Percentiles rank a stretch among this genome's conserved stretches.
Conservation (phyloP, 768 basidiomycete genomes). For the Sistotremastrum suecicum region DNA sequence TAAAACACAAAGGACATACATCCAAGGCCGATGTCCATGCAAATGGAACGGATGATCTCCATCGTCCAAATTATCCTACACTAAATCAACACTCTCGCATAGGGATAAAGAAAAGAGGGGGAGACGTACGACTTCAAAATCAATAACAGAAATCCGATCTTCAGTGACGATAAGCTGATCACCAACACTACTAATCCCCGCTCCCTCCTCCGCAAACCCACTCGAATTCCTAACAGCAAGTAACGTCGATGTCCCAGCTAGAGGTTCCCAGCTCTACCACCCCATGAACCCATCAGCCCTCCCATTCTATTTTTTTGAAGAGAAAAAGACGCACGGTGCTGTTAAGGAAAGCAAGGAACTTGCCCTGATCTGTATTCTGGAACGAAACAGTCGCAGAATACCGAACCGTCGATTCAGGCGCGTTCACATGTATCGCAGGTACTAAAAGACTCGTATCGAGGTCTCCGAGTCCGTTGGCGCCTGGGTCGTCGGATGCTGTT, state of each 20-base stretch:
- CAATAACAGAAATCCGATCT: slow-evolving; percentile 5
- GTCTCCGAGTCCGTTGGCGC: background rate
- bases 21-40: slow-evolving; percentile 8
- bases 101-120: background rate
- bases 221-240: background rate
- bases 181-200: background rate
- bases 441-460: slow-evolving; percentile 1
- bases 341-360: slow-evolving; percentile 19
- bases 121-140: slow-evolving; percentile 5
- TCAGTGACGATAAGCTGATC: slow-evolving; percentile 9
- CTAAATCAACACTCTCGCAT: background rate
- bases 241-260: background rate
- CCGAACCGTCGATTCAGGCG: slow-evolving; percentile 1
- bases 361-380: slow-evolving; percentile 9
- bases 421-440: slow-evolving; percentile 1
- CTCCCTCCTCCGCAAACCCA: background rate
- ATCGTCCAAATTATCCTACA: slow-evolving; percentile 6
- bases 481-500: background rate
- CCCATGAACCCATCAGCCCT: no score
- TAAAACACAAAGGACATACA: no score
- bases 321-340: slow-evolving; percentile 11
- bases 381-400: slow-evolving; percentile 11
- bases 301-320: background rate
- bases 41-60: slow-evolving; percentile 11
- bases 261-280: slow-evolving; percentile 4